Evolutionary conservation across 768 basidiomycete species (phyloP).

Genomic region (Kockovaella imperatae): DNA sequence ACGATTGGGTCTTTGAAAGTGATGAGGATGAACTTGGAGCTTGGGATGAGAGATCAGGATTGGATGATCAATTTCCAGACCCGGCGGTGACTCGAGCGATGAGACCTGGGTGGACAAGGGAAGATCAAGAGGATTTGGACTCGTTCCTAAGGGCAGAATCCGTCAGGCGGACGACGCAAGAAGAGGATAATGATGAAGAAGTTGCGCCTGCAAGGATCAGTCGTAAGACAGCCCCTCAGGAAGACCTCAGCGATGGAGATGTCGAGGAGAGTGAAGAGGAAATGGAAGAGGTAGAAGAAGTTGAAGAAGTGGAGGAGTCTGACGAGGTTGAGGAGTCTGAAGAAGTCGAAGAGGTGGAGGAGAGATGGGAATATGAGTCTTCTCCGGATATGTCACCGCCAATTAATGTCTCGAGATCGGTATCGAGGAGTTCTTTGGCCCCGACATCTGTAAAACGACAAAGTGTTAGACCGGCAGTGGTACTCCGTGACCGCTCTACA

Average conservation of each 20-base stretch:
- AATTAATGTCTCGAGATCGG: not conserved
- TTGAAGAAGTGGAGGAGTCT: not conserved
- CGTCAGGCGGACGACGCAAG: conserved; percentile 1
- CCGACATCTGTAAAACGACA: too few relatives aligned
- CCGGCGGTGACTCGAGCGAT: conserved; percentile 10
- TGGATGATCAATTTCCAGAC: conserved; percentile 20
- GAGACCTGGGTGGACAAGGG: conserved; percentile 11
- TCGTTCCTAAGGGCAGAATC: conserved; percentile 21
- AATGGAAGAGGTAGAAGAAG: not conserved
- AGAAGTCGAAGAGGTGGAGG: conserved; percentile 2
- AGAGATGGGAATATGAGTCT: not conserved
- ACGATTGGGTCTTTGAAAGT: not conserved
- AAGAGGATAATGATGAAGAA: not conserved
- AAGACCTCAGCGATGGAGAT: not conserved
- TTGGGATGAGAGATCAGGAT: conserved; percentile 23
- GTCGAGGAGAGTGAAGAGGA: not conserved
- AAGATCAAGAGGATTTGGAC: conserved; percentile 26
- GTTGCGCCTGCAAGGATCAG: too few relatives aligned
- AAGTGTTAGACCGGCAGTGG: too few relatives aligned
- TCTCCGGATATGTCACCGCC: conserved; percentile 1
- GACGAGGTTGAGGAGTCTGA: not conserved
- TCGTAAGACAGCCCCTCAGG: too few relatives aligned
- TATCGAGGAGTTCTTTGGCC: too few relatives aligned
- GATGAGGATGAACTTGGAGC: conserved; percentile 2
- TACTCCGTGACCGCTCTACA: too few relatives aligned